phyloP scores from a whole-genome alignment of 176 grass and related monocot genomes.

The maize (Zea mays) region Zm-B73-REFERENCE-NAM-5.0 NC_050102.1:113945001-113945500 shows the following conservation, averaged over 20 bases:
- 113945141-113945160: background rate
- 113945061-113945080: constrained; percentile 32
- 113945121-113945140: background rate
- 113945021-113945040: constrained; percentile 20
- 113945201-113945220: constrained; percentile 2
- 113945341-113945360: background rate
- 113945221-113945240: background rate
- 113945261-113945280: constrained; percentile 78
- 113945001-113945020: background rate
- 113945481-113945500: background rate
- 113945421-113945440: constrained; percentile 65
- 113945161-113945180: background rate
- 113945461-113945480: background rate
- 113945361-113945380: background rate
- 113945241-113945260: constrained; percentile 73
- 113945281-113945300: constrained; percentile 30
- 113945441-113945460: background rate
- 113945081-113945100: background rate
- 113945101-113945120: background rate
- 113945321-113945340: background rate
- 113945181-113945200: background rate
- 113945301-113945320: background rate
- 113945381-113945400: constrained; percentile 73
- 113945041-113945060: background rate
- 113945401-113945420: constrained; percentile 73